These are phyloP conservation scores for Vigna unguiculata DNA, from an alignment of 306 rosid genomes.

Conservation along the genomic window DNA sequence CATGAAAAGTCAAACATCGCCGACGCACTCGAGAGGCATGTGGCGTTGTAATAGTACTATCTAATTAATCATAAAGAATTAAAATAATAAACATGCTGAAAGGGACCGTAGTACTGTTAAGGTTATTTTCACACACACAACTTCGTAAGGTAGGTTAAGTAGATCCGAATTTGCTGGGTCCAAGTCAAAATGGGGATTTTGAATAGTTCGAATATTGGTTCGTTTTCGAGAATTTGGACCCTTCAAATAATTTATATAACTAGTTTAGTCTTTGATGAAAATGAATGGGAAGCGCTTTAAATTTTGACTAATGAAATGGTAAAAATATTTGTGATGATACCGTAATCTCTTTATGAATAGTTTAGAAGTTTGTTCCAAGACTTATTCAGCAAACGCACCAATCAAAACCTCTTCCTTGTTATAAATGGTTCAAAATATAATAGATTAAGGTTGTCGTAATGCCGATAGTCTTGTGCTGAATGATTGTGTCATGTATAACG, in stretches of 20 bases:
- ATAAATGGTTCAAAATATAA: conserved; percentile 35
- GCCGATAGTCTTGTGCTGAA: conserved; percentile 49
- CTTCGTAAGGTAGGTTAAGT: conserved; percentile 40
- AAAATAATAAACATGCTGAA: conserved; percentile 30
- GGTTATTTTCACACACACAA: conserved; percentile 11
- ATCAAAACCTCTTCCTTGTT: conserved; percentile 16
- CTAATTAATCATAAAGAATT: conserved; percentile 22
- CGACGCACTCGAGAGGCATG: conserved; percentile 61
- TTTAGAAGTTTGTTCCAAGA: neutral
- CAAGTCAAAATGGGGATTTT: conserved; percentile 41
- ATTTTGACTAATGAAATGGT: neutral
- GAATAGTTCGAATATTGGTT: conserved; percentile 32
- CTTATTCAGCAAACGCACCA: neutral
- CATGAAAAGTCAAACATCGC: conserved; percentile 59
- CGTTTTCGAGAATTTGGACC: neutral
- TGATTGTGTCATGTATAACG: conserved; percentile 47
- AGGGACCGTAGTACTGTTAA: neutral
- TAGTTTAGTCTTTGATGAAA: neutral
- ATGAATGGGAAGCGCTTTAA: neutral
- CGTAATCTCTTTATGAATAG: conserved; percentile 2
- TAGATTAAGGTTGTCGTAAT: conserved; percentile 42
- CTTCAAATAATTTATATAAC: neutral
- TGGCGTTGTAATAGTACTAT: conserved; percentile 19
- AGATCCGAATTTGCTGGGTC: conserved; percentile 47
- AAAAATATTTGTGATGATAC: conserved; percentile 23